A percentile compares a stretch with the other conserved stretches of the same genome.
Conservation (phyloP, 306 rosid species). For the Neltuma alba region DNA sequence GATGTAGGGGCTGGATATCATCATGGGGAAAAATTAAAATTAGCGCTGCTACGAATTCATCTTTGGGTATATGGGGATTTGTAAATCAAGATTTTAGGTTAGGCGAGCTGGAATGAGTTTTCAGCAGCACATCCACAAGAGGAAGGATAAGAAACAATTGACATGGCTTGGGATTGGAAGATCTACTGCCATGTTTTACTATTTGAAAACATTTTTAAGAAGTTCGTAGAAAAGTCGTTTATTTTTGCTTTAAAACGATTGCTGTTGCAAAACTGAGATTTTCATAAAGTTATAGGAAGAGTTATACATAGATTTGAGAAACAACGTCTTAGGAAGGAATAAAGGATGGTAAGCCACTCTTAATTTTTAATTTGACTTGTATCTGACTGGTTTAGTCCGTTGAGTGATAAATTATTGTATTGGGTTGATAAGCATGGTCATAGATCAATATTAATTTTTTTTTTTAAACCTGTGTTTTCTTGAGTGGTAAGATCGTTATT, state of each 20-base stretch:
- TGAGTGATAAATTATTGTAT: constrained; percentile 30
- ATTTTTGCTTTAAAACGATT: background rate
- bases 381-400: constrained; percentile 28
- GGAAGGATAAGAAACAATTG: background rate
- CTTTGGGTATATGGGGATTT: constrained; percentile 13
- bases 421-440: constrained; percentile 35
- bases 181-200: background rate
- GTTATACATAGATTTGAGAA: background rate
- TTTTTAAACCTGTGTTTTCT: constrained; percentile 5
- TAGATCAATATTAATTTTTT: background rate
- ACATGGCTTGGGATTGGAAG: background rate
- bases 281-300: background rate
- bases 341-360: background rate
- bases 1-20: background rate
- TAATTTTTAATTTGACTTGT: background rate
- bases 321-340: background rate
- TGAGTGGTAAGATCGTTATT: background rate
- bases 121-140: constrained; percentile 2
- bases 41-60: background rate
- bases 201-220: background rate
- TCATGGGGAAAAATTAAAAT: background rate
- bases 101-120: background rate
- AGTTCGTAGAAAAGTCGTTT: background rate
- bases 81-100: background rate
- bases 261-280: background rate